These are phyloP conservation scores for Chaetoscypha palmicola DNA, from an alignment of 2,329 filamentous ascomycete genomes.

Conservation along the genomic window DNA sequence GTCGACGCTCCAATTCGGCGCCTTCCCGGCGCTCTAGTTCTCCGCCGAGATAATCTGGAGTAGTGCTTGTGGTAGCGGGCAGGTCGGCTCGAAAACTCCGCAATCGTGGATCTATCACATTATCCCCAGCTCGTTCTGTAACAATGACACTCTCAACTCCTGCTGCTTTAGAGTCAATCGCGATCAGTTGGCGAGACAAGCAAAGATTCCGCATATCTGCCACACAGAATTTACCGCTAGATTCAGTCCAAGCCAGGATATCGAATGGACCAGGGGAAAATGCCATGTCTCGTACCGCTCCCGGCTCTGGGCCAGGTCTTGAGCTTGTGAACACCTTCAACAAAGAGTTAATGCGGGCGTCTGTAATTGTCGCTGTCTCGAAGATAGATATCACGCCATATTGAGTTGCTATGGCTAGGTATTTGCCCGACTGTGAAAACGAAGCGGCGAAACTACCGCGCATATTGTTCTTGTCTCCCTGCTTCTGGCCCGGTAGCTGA, in stretches of 20 bases:
- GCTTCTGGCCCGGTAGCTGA: slow-evolving; percentile 51
- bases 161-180: slow-evolving; percentile 51
- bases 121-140: slow-evolving; percentile 20
- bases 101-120: slow-evolving; percentile 25
- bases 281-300: slow-evolving; percentile 82
- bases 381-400: slow-evolving; percentile 74
- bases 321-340: slow-evolving; percentile 74
- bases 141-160: slow-evolving; percentile 34
- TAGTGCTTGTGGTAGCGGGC: slow-evolving; percentile 18
- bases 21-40: slow-evolving; percentile 20
- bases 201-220: slow-evolving; percentile 66
- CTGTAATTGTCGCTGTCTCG: slow-evolving; percentile 45
- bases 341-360: slow-evolving; percentile 49
- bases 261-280: slow-evolving; percentile 90
- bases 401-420: slow-evolving; percentile 72
- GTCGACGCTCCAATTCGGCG: slow-evolving; percentile 24
- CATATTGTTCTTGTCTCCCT: slow-evolving; percentile 46
- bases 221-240: slow-evolving; percentile 68
- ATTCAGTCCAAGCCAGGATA: slow-evolving; percentile 88
- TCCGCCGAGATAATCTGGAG: slow-evolving; percentile 27
- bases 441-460: slow-evolving; percentile 71
- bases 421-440: slow-evolving; percentile 64
- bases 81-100: slow-evolving; percentile 20
- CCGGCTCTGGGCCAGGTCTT: slow-evolving; percentile 44
- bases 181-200: slow-evolving; percentile 59